These are phyloP conservation scores for Leccinum arenicola DNA, from an alignment of 768 basidiomycete species.

Conservation along the genomic window DNA sequence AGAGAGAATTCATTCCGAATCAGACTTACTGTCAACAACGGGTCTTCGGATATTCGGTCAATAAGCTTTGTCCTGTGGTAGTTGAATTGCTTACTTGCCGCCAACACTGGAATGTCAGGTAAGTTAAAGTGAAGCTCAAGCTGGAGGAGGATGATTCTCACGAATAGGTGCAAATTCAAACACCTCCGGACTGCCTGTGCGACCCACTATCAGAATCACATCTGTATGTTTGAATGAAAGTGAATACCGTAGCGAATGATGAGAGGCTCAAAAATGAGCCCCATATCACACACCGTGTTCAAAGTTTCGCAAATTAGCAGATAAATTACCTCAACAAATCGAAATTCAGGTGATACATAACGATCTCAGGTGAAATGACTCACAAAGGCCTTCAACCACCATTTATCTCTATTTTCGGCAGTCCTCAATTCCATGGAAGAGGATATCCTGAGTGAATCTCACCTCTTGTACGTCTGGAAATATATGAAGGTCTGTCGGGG, in stretches of 20 bases:
- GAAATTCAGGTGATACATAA: background rate
- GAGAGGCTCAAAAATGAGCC: conserved; percentile 47
- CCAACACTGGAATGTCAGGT: conserved; percentile 10
- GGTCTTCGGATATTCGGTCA: conserved; percentile 33
- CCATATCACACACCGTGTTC: conserved; percentile 43
- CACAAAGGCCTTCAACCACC: conserved; percentile 47
- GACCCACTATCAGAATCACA: conserved; percentile 19
- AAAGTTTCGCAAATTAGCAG: conserved; percentile 49
- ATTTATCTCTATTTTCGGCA: conserved; percentile 32
- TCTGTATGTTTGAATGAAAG: background rate
- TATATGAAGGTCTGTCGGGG: conserved; percentile 43
- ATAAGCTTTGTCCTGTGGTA: background rate
- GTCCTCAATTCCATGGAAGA: background rate
- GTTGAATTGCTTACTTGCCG: conserved; percentile 6
- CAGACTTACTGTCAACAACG: conserved; percentile 40
- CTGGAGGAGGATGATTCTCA: background rate
- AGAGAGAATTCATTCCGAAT: background rate
- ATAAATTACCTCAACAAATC: conserved; percentile 33
- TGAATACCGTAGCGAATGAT: conserved; percentile 44
- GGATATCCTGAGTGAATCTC: conserved; percentile 6
- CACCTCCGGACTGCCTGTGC: conserved; percentile 19
- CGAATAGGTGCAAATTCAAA: background rate
- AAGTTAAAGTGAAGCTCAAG: conserved; percentile 20
- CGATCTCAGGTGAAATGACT: conserved; percentile 9
- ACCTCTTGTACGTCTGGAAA: conserved; percentile 41